Evolutionary conservation across 352 stramenopile genomes (phyloP).

Genomic region (Pythium phragmiticola): DNA sequence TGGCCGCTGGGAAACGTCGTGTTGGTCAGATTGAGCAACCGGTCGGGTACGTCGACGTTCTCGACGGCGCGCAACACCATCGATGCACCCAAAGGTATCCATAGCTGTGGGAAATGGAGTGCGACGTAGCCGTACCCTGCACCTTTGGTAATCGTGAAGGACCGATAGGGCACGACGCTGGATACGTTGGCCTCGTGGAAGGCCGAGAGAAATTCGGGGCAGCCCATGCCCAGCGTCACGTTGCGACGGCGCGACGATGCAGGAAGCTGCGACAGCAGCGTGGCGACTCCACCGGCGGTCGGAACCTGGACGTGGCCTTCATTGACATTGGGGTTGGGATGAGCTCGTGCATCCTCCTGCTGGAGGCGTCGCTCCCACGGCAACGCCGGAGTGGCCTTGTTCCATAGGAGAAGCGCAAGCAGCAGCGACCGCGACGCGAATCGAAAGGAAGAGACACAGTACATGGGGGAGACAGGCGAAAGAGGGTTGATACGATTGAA

Average conservation of each 20-base stretch:
- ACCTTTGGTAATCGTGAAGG: slow-evolving; percentile 54
- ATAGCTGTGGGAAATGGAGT: slow-evolving; percentile 49
- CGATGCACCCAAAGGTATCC: slow-evolving; percentile 37
- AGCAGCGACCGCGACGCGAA: neutral
- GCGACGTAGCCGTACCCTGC: slow-evolving; percentile 51
- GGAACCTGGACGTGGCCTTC: neutral
- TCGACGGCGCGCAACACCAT: slow-evolving; percentile 52
- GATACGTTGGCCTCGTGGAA: slow-evolving; percentile 42
- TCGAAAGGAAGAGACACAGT: neutral
- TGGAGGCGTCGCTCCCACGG: too few species aligned
- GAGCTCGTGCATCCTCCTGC: neutral
- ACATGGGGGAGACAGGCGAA: neutral
- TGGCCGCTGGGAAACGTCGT: slow-evolving; percentile 31
- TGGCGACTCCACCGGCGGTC: neutral
- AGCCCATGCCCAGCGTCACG: slow-evolving; percentile 36
- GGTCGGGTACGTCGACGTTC: slow-evolving; percentile 35
- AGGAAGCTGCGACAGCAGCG: neutral
- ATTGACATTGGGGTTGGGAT: neutral
- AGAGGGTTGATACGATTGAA: neutral
- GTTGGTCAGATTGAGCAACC: slow-evolving; percentile 42
- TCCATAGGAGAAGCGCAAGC: neutral
- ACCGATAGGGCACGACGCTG: slow-evolving; percentile 34
- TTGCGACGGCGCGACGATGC: neutral
- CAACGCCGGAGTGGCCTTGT: neutral
- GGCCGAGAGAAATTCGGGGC: slow-evolving; percentile 45